Base-by-base conservation (phyloP, 768 basidiomycete genomes). In the Paxillus ammoniavirescens region DNA sequence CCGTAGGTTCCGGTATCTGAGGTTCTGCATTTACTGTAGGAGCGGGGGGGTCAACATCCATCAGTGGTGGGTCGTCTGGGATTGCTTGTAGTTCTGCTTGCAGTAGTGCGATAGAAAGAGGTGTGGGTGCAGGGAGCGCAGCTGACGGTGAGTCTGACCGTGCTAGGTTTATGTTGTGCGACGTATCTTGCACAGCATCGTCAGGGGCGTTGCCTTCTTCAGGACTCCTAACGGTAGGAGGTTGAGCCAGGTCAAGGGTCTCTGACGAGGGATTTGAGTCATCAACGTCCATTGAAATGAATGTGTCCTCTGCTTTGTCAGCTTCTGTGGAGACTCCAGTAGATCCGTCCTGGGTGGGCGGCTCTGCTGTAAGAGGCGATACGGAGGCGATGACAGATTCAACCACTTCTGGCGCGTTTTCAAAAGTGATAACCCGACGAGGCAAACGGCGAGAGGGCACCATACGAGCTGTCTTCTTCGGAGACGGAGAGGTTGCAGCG, bases 391-490 rank as follows among this genome's bases (percentile, higher is more conserved):
- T 10, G 35, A n/a, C 17, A 9, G 7, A 17, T 30, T 52, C 40
- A 17, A 37, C 56, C 14, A 2, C 46, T 28, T 7, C 47, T 42
- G 38, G 53, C n/a, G 47, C 1, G n/a, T 5, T 26, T 40, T 48
- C 45, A 12, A 37, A 9, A 18, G 61, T 5, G 13, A 44, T 2
- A 33, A 63, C 35, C 7, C 61, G 57, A 9, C 61, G 66, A 30
- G 66, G 65, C 30, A 61, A 36, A 31, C 55, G 65, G 18, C 65
- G 57, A 8, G 56, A 55, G 0, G 65, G 65, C 8, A 66, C 61
- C 45, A 66, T 66, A 31, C 65, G 65, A 35, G 64, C 63, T 8
- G 65, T 57, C 52, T 63, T 67, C 43, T 26, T 66, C 26, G 18
- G 37, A 8, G 53, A 28, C 3, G 49, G 50, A 8, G 61, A 51